Evolutionary conservation across 148 eudicot genomes (phyloP), one percentile per base, ranked within the genome.

Genomic region (Vaccinium myrtillus): DNA sequence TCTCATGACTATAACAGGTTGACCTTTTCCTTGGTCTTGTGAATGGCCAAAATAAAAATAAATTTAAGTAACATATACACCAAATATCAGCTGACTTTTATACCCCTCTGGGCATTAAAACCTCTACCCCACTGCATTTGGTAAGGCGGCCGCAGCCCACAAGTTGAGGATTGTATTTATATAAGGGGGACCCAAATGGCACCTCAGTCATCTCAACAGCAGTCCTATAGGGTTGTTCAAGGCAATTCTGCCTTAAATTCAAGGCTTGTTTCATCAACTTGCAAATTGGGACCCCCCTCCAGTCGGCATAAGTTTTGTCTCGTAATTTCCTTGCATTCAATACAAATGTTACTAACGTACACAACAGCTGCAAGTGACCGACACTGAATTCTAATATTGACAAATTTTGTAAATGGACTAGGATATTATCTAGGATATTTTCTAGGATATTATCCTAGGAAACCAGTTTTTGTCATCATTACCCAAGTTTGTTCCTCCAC

Each of bases 271-370:
- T 54, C 13, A 21, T 73, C 67, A 10, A 71, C 53, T 32, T 53
- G 76, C 83, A 81, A 81, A n/a, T 2, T 2, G 48, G 84, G 84
- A 36, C 32, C 46, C 46, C 84, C 84, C 49, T n/a, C 5, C 15
- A 81, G 25, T 50, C 51, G 76, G 76, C 65, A 51, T 0, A 70
- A 80, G 55, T 51, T 77, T 73, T 73, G 69, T 73, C 84, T 36
- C 16, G 2, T 2, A 3, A 23, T 82, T 6, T 11, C 59, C 23
- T 8, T 55, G 8, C 39, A 49, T 46, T 81, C 25, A 13, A 16
- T 67, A 27, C 82, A 79, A 61, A 67, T 23, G 21, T 63, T 11
- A 30, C 30, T 8, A 81, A 63, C 15, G 36, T 6, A n/a, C 55
- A 0, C n/a, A 65, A 61, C 74, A 81, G 83, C 83, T 43, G 55